A percentile compares a stretch with the other conserved stretches of the same genome.
These are phyloP conservation scores for Ligustrum vulgare DNA, from an alignment of 257 asterid genomes.

Conservation along the genomic window DNA sequence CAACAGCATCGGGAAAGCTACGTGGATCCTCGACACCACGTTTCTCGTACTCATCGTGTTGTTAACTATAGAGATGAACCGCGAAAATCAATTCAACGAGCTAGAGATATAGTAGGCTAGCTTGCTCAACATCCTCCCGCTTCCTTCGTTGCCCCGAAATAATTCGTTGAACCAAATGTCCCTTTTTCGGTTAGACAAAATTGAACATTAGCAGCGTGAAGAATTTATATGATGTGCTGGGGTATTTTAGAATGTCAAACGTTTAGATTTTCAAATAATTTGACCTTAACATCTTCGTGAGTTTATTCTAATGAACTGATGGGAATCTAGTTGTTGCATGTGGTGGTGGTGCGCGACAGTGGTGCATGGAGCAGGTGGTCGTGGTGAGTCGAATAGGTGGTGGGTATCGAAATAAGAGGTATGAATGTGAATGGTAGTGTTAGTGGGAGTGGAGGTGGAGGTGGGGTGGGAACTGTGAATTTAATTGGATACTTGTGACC, in stretches of 20 bases:
- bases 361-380: too few species aligned
- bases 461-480: too few species aligned
- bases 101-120: slow-evolving; percentile 80
- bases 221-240: not conserved
- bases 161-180: not conserved
- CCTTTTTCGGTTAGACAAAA: slow-evolving; percentile 1
- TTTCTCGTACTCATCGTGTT: slow-evolving; percentile 74
- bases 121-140: slow-evolving; percentile 61
- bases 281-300: not conserved
- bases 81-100: slow-evolving; percentile 73
- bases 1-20: slow-evolving; percentile 86
- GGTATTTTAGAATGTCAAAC: not conserved
- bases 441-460: too few species aligned
- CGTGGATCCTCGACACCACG: slow-evolving; percentile 79
- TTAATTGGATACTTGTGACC: too few species aligned
- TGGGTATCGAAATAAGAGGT: too few species aligned
- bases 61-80: slow-evolving; percentile 80
- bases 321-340: not conserved
- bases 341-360: too few species aligned
- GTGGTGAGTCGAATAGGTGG: too few species aligned
- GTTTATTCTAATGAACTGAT: not conserved
- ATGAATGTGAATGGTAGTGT: too few species aligned
- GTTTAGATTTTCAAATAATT: too few species aligned
- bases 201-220: not conserved
- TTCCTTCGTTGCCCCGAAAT: not conserved